Base-by-base conservation (phyloP, 441 rosid genomes). In the Mallotus japonicus region DNA sequence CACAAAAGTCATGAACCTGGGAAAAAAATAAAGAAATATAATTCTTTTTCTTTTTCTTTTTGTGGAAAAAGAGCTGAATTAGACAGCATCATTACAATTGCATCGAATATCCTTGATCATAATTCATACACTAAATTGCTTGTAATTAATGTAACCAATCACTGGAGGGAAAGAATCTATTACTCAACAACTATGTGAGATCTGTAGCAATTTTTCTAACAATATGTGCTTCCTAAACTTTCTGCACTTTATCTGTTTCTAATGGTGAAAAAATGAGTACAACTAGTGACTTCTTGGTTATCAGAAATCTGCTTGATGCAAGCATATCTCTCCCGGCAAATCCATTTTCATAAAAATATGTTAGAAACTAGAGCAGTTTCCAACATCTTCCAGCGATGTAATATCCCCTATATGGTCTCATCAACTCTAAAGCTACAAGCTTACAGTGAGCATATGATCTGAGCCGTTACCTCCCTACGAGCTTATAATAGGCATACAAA, bases 401-500 rank as follows among this genome's bases (percentile, higher is more conserved):
- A 62, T 24, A 46, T 53, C 37, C 13, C 63, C 7, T 40, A 1
- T 4, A 14, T 28, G 61, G 71, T 47, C 53, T 46, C 34, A 10
- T 49, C 9, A 55, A 51, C 85, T 77, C 84, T 77, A 92, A 74
- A 80, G 90, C 95, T 1, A 82, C 53, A 67, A 91, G 85, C 87
- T 90, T 91, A 76, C 74, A 87, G 82, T 86, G 90, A 67, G 98
- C 98, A 75, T 15, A 11, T 15, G 64, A 69, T 37, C 51, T 22
- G 28, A 15, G 49, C 13, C 57, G 57, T 86, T 76, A 92, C 78
- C 80, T 87, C 73, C 96, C 97, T 3, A 82, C 55, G 67, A 95
- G 85, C 88, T 91, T 95, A 77, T 77, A 88, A 82, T 87, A 92
- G 72, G 99, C 99, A 75, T 95, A 95, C 77, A 91, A 75, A 71